phyloP scores from a whole-genome alignment of 2,329 filamentous ascomycete species.

The Fusarium torreyae region DNA sequence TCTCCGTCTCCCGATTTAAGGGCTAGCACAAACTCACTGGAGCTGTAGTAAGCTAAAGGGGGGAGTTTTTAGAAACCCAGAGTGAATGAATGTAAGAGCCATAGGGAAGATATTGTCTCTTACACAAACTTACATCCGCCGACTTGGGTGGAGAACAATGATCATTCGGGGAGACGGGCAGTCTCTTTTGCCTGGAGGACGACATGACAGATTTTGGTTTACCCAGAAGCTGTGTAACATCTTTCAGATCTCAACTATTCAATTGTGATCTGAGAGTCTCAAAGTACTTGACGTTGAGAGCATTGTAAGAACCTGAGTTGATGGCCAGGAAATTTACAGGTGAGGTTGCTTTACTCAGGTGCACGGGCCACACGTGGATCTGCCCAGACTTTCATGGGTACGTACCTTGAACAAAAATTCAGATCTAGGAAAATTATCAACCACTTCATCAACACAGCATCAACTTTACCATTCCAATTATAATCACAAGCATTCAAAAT shows the following conservation, averaged over 20 bases:
- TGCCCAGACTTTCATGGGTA: slow-evolving; percentile 8
- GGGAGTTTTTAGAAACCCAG: not conserved
- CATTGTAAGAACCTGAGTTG: not conserved
- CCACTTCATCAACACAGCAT: slow-evolving; percentile 22
- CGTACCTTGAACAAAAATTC: slow-evolving; percentile 37
- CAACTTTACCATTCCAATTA: slow-evolving; percentile 24
- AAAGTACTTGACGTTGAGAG: not conserved
- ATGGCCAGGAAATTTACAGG: not conserved
- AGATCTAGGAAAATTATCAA: slow-evolving; percentile 33
- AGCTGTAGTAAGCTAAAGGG: too few relatives aligned
- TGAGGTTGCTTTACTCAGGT: slow-evolving; percentile 9
- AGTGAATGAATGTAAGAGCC: not conserved
- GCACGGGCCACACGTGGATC: slow-evolving; percentile 23
- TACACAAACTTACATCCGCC: slow-evolving; percentile 9
- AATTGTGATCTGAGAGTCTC: not conserved
- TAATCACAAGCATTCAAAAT: slow-evolving; percentile 61
- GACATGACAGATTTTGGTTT: not conserved
- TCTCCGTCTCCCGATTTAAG: not conserved
- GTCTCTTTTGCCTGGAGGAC: slow-evolving; percentile 12
- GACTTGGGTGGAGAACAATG: slow-evolving; percentile 23
- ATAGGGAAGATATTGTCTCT: not conserved
- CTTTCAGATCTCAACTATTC: not conserved
- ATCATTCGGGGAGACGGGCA: slow-evolving; percentile 12
- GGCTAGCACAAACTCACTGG: too few relatives aligned
- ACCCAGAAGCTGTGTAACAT: not conserved